Conservation (phyloP, 2,329 filamentous ascomycete species). For the Beauveria caledonica region DNA sequence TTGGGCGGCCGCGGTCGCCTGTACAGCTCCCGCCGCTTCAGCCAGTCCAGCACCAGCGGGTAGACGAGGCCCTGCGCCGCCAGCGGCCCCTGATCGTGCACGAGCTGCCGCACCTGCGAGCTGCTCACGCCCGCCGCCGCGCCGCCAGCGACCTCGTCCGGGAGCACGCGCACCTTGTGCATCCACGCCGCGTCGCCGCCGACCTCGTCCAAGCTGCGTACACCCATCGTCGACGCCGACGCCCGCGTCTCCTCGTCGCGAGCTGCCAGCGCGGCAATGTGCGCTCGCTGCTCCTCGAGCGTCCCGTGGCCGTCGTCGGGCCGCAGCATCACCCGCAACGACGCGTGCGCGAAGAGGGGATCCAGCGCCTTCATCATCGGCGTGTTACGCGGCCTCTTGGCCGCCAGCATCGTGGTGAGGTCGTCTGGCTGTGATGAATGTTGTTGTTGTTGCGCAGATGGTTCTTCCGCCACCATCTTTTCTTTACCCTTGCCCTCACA, state of each 20-base stretch:
- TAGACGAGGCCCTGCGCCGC: conserved; percentile 48
- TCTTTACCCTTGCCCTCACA: not conserved
- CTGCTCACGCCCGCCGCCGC: conserved; percentile 40
- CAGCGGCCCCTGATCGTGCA: conserved; percentile 35
- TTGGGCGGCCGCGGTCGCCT: conserved; percentile 12
- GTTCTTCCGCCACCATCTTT: not conserved
- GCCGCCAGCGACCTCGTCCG: conserved; percentile 39
- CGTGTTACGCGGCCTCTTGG: not conserved
- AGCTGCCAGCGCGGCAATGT: conserved; percentile 38
- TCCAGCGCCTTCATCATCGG: conserved; percentile 45
- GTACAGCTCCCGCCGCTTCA: conserved; percentile 51
- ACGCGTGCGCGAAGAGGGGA: conserved; percentile 55
- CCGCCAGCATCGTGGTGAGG: not conserved
- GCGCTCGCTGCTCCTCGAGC: conserved; percentile 29
- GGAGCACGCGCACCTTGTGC: conserved; percentile 49
- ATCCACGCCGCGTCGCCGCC: conserved; percentile 54
- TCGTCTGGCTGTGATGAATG: not conserved
- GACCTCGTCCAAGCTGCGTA: conserved; percentile 34
- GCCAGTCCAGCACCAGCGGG: conserved; percentile 46
- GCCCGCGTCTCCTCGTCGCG: conserved; percentile 13
- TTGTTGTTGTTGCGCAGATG: not conserved
- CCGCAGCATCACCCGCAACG: conserved; percentile 56
- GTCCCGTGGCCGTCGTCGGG: conserved; percentile 52
- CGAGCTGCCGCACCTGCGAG: conserved; percentile 55
- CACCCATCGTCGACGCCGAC: conserved; percentile 19